phyloP scores from a whole-genome alignment of 1,284 basidiomycete genomes.

The Microbotryomycetes sp. region DNA sequence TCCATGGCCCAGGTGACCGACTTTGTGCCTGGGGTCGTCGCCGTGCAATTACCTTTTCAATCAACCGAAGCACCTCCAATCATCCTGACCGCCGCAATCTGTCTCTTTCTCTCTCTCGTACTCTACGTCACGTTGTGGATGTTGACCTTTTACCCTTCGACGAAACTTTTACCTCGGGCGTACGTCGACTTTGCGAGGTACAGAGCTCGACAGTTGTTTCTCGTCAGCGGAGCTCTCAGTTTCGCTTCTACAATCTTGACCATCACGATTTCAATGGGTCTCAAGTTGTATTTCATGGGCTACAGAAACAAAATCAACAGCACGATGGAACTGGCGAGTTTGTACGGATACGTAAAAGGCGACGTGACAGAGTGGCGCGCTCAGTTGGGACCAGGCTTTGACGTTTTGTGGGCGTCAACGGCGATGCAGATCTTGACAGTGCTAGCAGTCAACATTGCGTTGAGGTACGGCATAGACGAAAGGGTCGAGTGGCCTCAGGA shows the following conservation, averaged over 20 bases:
- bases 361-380: constrained; percentile 2
- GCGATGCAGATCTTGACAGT: constrained; percentile 4
- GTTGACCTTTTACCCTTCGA: constrained; percentile 26
- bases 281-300: constrained; percentile 13
- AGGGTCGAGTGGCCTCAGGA: constrained; percentile 21
- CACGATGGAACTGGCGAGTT: neutral
- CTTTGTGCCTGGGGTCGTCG: constrained; percentile 14
- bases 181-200: constrained; percentile 14
- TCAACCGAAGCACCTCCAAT: constrained; percentile 17
- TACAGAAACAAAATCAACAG: constrained; percentile 1
- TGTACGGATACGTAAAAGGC: neutral
- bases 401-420: constrained; percentile 16
- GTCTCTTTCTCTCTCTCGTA: constrained; percentile 10
- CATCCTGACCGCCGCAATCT: constrained; percentile 13
- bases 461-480: constrained; percentile 26
- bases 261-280: constrained; percentile 22
- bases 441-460: constrained; percentile 12
- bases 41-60: constrained; percentile 20
- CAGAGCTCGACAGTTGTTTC: constrained; percentile 6
- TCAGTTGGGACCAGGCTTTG: constrained; percentile 8
- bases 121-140: constrained; percentile 27
- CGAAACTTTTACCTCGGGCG: neutral
- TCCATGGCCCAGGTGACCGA: constrained; percentile 11
- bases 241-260: constrained; percentile 14
- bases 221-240: constrained; percentile 1